phyloP scores from a whole-genome alignment of 768 basidiomycete species.

The Boletus reticulatus region DNA sequence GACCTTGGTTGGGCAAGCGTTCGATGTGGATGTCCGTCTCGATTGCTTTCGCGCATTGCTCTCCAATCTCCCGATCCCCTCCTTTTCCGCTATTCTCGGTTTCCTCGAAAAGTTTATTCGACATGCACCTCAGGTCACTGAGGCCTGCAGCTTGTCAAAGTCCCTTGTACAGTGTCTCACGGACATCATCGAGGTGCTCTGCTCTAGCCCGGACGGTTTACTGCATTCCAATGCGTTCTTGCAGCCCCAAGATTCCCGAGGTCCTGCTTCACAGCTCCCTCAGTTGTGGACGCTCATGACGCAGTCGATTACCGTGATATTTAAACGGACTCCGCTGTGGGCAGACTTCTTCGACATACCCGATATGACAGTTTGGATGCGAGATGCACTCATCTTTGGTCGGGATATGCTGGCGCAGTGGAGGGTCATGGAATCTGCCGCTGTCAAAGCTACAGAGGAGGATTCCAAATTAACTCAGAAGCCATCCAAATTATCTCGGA shows the following conservation, averaged over 20 bases:
- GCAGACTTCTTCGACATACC: slow-evolving; percentile 73
- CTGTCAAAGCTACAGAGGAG: slow-evolving; percentile 22
- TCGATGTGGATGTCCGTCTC: slow-evolving; percentile 83
- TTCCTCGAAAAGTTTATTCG: slow-evolving; percentile 65
- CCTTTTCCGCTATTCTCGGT: slow-evolving; percentile 69
- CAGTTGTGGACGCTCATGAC: slow-evolving; percentile 85
- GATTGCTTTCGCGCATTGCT: slow-evolving; percentile 86
- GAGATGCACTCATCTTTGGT: slow-evolving; percentile 93
- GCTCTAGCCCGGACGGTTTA: slow-evolving; percentile 67
- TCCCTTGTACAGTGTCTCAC: slow-evolving; percentile 90
- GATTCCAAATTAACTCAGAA: slow-evolving; percentile 27
- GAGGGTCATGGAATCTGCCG: slow-evolving; percentile 71
- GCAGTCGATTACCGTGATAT: slow-evolving; percentile 76
- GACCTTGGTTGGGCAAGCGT: slow-evolving; percentile 78
- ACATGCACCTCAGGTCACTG: slow-evolving; percentile 64
- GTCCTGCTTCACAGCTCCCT: slow-evolving; percentile 54
- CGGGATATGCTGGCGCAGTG: slow-evolving; percentile 82
- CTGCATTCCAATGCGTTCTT: slow-evolving; percentile 57
- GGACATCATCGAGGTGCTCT: slow-evolving; percentile 88
- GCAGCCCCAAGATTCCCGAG: slow-evolving; percentile 39
- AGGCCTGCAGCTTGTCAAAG: slow-evolving; percentile 87
- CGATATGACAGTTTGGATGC: slow-evolving; percentile 96
- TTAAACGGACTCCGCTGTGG: slow-evolving; percentile 83
- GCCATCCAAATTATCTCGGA: slow-evolving; percentile 48
- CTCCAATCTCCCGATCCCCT: slow-evolving; percentile 57